Evolutionary conservation across 352 stramenopile genomes (phyloP).

Genomic region (Globisporangium cederbergense): DNA sequence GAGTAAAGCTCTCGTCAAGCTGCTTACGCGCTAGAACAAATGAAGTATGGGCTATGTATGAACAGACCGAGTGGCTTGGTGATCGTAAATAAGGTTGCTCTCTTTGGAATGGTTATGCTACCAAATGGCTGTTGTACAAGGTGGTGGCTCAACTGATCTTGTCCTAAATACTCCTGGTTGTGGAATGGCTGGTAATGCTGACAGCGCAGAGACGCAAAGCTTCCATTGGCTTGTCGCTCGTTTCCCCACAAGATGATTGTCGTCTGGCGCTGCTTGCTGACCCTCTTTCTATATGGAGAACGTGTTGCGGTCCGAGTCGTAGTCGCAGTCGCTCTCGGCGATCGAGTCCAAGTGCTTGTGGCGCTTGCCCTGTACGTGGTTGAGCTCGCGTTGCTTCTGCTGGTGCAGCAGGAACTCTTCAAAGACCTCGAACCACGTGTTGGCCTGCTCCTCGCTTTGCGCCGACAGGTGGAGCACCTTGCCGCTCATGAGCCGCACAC

Average conservation of each 20-base stretch:
- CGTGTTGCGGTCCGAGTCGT: constrained; percentile 23
- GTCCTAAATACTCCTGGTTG: neutral
- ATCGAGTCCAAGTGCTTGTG: constrained; percentile 40
- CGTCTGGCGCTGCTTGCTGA: neutral
- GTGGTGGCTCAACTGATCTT: neutral
- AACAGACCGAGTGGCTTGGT: neutral
- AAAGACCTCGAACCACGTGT: constrained; percentile 62
- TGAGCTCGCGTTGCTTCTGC: constrained; percentile 34
- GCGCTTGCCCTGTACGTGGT: constrained; percentile 35
- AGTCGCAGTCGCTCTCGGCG: constrained; percentile 32
- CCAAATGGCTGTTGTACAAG: neutral
- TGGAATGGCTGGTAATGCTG: neutral
- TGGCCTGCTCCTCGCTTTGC: constrained; percentile 49
- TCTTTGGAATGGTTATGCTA: neutral
- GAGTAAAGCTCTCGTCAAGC: neutral
- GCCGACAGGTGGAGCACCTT: constrained; percentile 44
- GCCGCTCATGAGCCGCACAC: constrained; percentile 45
- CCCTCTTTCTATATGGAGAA: constrained; percentile 8
- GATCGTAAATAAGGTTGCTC: neutral
- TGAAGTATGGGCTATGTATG: neutral
- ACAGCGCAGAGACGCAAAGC: neutral
- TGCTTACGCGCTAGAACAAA: neutral
- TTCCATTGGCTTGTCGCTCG: neutral
- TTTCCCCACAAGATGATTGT: too few relatives aligned
- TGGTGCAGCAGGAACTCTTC: constrained; percentile 39